These are phyloP conservation scores for Micractinium conductrix DNA, from an alignment of 139 green algal species.

Conservation along the genomic window DNA sequence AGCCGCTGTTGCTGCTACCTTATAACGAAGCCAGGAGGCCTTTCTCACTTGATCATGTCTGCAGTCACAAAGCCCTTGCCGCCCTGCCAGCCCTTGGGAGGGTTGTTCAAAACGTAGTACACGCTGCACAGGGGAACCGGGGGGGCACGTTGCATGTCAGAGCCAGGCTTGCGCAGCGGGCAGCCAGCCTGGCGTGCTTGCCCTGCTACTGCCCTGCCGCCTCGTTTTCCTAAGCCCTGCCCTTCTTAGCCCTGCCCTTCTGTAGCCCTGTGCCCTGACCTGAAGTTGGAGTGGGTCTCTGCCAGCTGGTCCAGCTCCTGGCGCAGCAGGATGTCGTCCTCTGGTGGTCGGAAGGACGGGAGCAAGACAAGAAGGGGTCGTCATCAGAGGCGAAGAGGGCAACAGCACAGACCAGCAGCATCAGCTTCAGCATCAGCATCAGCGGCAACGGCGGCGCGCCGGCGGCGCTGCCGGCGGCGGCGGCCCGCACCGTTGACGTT, in stretches of 20 bases:
- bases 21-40: too few species aligned
- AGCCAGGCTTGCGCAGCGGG: background rate
- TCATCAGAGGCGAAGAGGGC: background rate
- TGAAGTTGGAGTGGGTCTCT: conserved; percentile 59
- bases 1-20: too few species aligned
- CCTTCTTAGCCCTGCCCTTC: too few species aligned
- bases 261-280: conserved; percentile 1
- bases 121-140: conserved; percentile 42
- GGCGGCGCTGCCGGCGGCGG: too few species aligned
- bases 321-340: conserved; percentile 92
- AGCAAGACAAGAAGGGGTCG: background rate
- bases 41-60: conserved; percentile 70
- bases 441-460: too few species aligned
- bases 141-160: too few species aligned
- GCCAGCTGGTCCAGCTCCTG: conserved; percentile 69
- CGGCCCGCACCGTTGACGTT: conserved; percentile 71
- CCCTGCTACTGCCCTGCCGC: too few species aligned
- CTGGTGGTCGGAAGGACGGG: background rate
- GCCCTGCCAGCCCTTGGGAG: conserved; percentile 70
- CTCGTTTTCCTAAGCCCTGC: too few species aligned
- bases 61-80: conserved; percentile 82
- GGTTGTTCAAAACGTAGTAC: conserved; percentile 71
- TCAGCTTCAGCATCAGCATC: conserved; percentile 77
- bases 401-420: conserved; percentile 71
- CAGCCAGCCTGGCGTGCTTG: too few species aligned